These are phyloP conservation scores for Hygrophoropsis aurantiaca DNA, from an alignment of 768 basidiomycete genomes.

Conservation along the genomic window DNA sequence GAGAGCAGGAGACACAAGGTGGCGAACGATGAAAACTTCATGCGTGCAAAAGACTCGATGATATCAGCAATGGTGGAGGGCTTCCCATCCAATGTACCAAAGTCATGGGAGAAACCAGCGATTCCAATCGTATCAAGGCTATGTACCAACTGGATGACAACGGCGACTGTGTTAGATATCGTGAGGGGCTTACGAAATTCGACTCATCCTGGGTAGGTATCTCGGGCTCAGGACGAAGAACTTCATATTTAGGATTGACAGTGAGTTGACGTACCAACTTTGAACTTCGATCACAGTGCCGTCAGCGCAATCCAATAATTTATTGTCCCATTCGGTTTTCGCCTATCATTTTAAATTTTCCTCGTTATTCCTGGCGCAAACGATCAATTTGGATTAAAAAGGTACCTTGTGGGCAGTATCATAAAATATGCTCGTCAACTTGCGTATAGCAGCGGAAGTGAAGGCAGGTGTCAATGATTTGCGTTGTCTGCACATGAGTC, in stretches of 20 bases:
- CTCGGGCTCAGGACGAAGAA: not conserved
- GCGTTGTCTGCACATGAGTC: constrained; percentile 20
- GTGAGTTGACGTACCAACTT: constrained; percentile 2
- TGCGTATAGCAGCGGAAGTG: constrained; percentile 21
- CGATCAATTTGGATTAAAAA: not conserved
- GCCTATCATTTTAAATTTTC: constrained; percentile 10
- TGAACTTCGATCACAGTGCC: constrained; percentile 9
- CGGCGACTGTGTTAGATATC: too few species aligned
- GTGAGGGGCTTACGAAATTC: constrained; percentile 7
- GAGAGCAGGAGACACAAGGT: not conserved
- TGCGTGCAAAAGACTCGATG: constrained; percentile 7
- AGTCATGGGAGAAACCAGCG: constrained; percentile 13
- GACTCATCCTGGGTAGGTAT: constrained; percentile 6
- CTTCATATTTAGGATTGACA: not conserved
- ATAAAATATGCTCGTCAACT: constrained; percentile 21
- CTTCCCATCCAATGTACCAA: constrained; percentile 33
- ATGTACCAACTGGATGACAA: too few species aligned
- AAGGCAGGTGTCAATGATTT: constrained; percentile 26
- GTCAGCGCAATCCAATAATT: constrained; percentile 6
- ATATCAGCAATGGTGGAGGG: constrained; percentile 23
- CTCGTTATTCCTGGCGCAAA: not conserved
- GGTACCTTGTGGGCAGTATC: constrained; percentile 28
- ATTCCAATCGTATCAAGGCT: too few species aligned
- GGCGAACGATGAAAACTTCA: constrained; percentile 7
- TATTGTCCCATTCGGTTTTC: constrained; percentile 23